Percentiles rank a stretch among this genome's conserved stretches.
phyloP scores from a whole-genome alignment of 768 basidiomycete species.

The Sistotremastrum niveocremeum region DNA sequence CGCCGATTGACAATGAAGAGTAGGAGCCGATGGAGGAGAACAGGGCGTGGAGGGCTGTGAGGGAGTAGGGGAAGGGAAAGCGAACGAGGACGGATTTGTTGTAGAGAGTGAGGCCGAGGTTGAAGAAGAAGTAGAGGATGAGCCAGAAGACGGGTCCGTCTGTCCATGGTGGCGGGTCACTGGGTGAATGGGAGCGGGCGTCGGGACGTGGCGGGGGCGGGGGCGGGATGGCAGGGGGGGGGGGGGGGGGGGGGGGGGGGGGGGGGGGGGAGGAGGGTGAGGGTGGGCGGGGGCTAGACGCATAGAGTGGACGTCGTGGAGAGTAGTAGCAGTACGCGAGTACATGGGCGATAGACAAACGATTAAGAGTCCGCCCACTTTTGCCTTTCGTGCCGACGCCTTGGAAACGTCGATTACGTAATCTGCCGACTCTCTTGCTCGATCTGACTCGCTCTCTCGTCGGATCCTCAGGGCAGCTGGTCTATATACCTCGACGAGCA shows the following conservation, averaged over 20 bases:
- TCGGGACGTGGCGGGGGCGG: neutral
- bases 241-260: neutral
- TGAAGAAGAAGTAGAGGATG: conserved; percentile 74
- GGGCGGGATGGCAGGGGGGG: neutral
- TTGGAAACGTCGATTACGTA: too few species aligned
- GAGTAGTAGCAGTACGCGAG: too few species aligned
- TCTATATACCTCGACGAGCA: too few species aligned
- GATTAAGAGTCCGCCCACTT: too few species aligned
- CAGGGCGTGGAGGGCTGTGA: conserved; percentile 85
- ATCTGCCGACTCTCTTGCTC: too few species aligned
- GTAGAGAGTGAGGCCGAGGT: conserved; percentile 83
- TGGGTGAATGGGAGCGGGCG: neutral
- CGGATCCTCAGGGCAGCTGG: too few species aligned
- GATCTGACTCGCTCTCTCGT: too few species aligned
- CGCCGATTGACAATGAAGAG: conserved; percentile 40
- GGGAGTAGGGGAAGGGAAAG: conserved; percentile 93
- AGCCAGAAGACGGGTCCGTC: conserved; percentile 39
- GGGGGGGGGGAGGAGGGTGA: neutral
- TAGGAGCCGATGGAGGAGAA: conserved; percentile 76
- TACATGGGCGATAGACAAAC: too few species aligned
- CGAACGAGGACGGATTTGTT: conserved; percentile 87
- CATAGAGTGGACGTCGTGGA: too few species aligned
- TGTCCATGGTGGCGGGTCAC: neutral
- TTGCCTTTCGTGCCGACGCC: too few species aligned
- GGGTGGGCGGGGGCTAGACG: neutral